Percentiles rank a stretch among this genome's conserved stretches.
Evolutionary conservation across 1,284 basidiomycete genomes (phyloP).

Genomic region (Athelia sp.): DNA sequence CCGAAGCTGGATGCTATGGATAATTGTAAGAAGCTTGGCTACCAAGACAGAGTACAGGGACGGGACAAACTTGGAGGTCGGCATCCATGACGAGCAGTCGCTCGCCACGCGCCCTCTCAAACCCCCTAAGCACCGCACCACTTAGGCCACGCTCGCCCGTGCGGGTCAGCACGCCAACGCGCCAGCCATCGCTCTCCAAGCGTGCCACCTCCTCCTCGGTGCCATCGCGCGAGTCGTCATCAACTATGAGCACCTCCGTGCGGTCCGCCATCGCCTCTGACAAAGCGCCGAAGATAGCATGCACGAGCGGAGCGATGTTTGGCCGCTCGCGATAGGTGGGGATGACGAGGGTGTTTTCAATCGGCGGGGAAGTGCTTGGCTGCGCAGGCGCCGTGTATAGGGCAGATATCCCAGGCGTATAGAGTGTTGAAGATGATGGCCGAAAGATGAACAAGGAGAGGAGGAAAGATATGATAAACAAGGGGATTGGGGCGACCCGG

Average conservation of each 20-base stretch:
- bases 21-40: background rate
- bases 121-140: conserved; percentile 39
- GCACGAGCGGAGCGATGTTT: conserved; percentile 37
- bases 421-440: no score
- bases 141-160: conserved; percentile 35
- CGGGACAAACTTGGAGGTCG: conserved; percentile 28
- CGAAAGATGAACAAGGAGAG: no score
- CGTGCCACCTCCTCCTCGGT: conserved; percentile 34
- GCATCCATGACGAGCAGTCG: conserved; percentile 43
- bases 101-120: conserved; percentile 33
- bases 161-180: conserved; percentile 36
- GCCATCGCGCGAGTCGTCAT: conserved; percentile 42
- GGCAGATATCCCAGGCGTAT: no score
- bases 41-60: background rate
- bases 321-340: conserved; percentile 41
- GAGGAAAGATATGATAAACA: no score
- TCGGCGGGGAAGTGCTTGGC: conserved; percentile 6
- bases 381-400: no score
- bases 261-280: conserved; percentile 12
- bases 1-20: conserved; percentile 36
- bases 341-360: conserved; percentile 36
- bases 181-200: conserved; percentile 33
- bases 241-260: conserved; percentile 42
- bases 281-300: conserved; percentile 30
- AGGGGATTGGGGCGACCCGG: no score